Conservation (phyloP, 371 early-diverging fungal genomes). For the Actinomucor elegans region DNA sequence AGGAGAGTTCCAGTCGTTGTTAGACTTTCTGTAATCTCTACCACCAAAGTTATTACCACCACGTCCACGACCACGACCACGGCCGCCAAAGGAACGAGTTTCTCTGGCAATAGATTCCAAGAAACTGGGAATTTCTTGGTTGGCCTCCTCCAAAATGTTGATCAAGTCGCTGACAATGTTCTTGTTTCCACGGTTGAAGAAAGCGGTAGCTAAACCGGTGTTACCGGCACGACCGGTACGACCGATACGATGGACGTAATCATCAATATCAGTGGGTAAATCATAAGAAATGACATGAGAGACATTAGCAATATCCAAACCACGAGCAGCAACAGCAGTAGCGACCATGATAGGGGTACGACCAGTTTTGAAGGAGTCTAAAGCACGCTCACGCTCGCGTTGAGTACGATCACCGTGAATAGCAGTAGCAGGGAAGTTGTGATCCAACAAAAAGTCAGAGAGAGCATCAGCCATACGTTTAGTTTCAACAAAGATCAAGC, state of each 20-base stretch:
- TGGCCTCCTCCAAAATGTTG: conserved; percentile 71
- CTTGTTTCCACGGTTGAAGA: conserved; percentile 95
- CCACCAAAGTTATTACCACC: conserved; percentile 67
- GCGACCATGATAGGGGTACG: conserved; percentile 97
- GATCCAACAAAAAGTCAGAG: conserved; percentile 69
- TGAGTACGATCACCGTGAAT: conserved; percentile 98
- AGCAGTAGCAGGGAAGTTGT: conserved; percentile 89
- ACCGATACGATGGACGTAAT: conserved; percentile 99
- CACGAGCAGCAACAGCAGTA: conserved; percentile 99
- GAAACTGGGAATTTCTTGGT: conserved; percentile 64
- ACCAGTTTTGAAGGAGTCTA: conserved; percentile 87
- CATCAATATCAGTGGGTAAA: conserved; percentile 91
- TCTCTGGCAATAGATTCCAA: conserved; percentile 82
- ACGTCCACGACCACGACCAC: conserved; percentile 90
- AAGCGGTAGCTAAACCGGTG: conserved; percentile 94
- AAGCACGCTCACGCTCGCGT: conserved; percentile 94
- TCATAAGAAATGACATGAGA: conserved; percentile 94
- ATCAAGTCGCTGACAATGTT: conserved; percentile 85
- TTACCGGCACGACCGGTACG: conserved; percentile 95
- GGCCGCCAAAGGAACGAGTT: conserved; percentile 87
- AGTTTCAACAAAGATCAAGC: conserved; percentile 98
- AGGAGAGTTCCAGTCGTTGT: conserved; percentile 14
- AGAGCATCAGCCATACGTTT: conserved; percentile 98
- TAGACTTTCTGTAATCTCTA: conserved; percentile 42
- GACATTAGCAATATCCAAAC: conserved; percentile 92